Evolutionary conservation across 2,329 filamentous ascomycete species (phyloP), one percentile per base, ranked within the genome.

Genomic region (Lecanoromycetidae sp.): DNA sequence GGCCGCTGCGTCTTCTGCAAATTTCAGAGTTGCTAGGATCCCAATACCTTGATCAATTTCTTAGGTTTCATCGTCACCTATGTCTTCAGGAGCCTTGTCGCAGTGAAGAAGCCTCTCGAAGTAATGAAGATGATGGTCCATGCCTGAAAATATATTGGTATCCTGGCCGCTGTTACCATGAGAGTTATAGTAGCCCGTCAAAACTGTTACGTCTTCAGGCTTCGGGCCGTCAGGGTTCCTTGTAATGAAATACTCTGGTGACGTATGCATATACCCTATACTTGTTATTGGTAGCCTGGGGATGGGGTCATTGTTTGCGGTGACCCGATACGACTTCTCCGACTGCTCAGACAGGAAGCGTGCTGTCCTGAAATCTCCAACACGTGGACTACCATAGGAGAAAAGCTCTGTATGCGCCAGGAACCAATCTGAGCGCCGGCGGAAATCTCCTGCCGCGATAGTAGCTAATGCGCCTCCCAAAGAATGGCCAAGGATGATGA

Each of bases 201-300:
- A 44, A 4, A 59, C 53, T 15, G 55, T 35, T 5, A 61, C 46
- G 20, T 60, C 54, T 12, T 45, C 42, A 0, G 54, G 35, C 0
- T 35, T 26, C 10, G 60, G 57, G 13, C 54, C 54, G 6, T 53
- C 42, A 19, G 57, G 57, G 25, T 56, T 54, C 1, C 46, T 39
- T 0, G 64, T 58, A 26, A 82, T 66, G 72, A 76, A 85, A 64
- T 79, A 84, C 67, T 87, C 83, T 1, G 81, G 80, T 15, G 69
- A 74, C n/a, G 76, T 74, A 61, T 86, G 82, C 34, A 72, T 65
- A 65, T 79, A 87, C 26, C 74, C 73, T 42, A 80, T 60, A 36
- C 73, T 44, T 45, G 76, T 62, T 9, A 78, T 73, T 1, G 82
- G 81, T 32, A 87, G 68, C 34, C 77, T 73, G 0, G 83, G 79